These are phyloP conservation scores for Coemansia sp. DNA, from an alignment of 192 early-diverging fungal species.

Conservation along the genomic window DNA sequence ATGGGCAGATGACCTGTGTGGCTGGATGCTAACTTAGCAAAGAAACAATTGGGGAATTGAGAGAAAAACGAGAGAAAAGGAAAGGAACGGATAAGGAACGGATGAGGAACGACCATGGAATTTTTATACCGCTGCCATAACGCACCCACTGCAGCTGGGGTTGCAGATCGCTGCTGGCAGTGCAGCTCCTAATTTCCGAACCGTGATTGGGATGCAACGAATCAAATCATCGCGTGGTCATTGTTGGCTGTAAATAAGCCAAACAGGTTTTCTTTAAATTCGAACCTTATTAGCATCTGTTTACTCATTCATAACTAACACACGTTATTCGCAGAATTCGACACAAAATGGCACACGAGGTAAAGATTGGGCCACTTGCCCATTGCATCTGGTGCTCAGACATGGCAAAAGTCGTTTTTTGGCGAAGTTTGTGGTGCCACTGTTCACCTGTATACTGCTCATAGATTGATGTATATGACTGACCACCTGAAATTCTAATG, in stretches of 20 bases:
- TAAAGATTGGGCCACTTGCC: constrained; percentile 3
- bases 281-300: background rate
- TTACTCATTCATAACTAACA: background rate
- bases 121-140: background rate
- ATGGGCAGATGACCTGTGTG: background rate
- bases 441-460: background rate
- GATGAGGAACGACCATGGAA: constrained; percentile 31
- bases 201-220: background rate
- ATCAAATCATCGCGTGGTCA: background rate
- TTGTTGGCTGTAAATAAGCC: too few relatives aligned
- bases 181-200: background rate
- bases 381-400: background rate
- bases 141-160: background rate
- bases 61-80: constrained; percentile 11
- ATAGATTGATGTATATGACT: background rate
- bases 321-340: background rate
- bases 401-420: too few relatives aligned
- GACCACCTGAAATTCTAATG: background rate
- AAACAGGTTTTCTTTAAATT: background rate
- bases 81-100: constrained; percentile 6
- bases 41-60: constrained; percentile 1
- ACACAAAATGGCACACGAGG: constrained; percentile 16
- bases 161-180: background rate
- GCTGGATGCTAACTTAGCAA: background rate
- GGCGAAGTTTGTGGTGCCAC: too few relatives aligned